Conservation (phyloP, 331 rosid species). For the Saraca asoca region DNA sequence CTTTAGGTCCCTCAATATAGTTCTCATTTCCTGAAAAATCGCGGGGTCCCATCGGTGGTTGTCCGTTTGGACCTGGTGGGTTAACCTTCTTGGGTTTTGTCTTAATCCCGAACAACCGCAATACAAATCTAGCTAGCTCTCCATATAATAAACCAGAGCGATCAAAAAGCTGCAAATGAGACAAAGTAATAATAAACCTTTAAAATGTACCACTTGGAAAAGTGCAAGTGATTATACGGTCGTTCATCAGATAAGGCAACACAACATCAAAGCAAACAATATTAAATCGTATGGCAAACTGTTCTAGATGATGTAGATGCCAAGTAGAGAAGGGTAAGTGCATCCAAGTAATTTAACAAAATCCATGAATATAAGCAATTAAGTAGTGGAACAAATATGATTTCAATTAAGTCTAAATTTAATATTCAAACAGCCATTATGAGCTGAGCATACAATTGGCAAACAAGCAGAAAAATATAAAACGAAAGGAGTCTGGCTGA, state of each 20-base stretch:
- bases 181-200: conserved; percentile 23
- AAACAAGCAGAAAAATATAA: conserved; percentile 17
- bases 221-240: conserved; percentile 4
- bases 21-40: conserved; percentile 44
- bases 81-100: conserved; percentile 53
- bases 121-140: conserved; percentile 82
- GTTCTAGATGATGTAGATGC: background rate
- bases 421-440: conserved; percentile 12
- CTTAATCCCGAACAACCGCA: conserved; percentile 75
- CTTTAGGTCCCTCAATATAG: conserved; percentile 64
- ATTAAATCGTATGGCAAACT: background rate
- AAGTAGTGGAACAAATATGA: conserved; percentile 1
- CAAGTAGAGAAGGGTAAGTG: too few species aligned
- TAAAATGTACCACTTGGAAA: conserved; percentile 12
- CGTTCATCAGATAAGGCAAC: background rate
- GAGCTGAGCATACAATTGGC: conserved; percentile 9
- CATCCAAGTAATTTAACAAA: too few species aligned
- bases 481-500: conserved; percentile 20
- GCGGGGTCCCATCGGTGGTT: conserved; percentile 52
- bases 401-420: conserved; percentile 3
- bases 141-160: conserved; percentile 87
- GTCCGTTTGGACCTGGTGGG: conserved; percentile 66
- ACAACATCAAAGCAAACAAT: background rate
- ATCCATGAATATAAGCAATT: too few species aligned
- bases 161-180: conserved; percentile 70